Base-by-base conservation (phyloP, 176 grass and related monocot species). In the Pharus latifolius region DNA sequence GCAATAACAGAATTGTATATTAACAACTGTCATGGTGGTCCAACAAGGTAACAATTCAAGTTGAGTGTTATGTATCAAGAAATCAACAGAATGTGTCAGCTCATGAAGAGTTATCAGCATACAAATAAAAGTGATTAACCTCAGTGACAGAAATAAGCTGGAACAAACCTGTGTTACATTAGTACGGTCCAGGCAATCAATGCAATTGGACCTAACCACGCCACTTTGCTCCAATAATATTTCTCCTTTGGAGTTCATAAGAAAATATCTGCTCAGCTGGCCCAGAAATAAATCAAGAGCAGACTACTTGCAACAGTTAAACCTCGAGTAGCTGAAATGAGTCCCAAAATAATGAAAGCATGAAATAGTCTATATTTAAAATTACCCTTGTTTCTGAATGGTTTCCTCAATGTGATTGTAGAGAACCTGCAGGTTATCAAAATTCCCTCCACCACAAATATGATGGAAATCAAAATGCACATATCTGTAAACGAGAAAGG, bases 211-310 rank as follows among this genome's bases (percentile, higher is more conserved):
- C 63, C 95, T 88, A 73, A 88, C 20, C 26, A 99, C 57, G 40
- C 90, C 95, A 44, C 49, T 88, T 78, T 99, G 95, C 58, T 99
- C 95, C 72, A 83, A 46, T 30, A 99, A 67, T 77, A 94, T 82
- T 50, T 88, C 83, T 60, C 84, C 87, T 88, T 99, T 83, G 62
- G 78, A 65, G 50, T 91, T 85, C 37, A 99, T 79, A 82, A 99
- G 78, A 88, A 99, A 88, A 84, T 94, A 99, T 79, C 95, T 99
- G 90, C 84, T 94, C 84, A 92, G 85, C 90, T 99, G 87, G 68
- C 84, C 84, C 87, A 83, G 78, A 79, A 82, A 78, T 79, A 62
- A 85, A 88, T 81, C 84, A 86, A 86, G 52, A 80, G 70, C 40
- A 86, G 80, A 84, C 80, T 78, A 87, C 64, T 84, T 75, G 90